Conservation (phyloP, 177 flowering plant species). For the Vitis hybrid region DNA sequence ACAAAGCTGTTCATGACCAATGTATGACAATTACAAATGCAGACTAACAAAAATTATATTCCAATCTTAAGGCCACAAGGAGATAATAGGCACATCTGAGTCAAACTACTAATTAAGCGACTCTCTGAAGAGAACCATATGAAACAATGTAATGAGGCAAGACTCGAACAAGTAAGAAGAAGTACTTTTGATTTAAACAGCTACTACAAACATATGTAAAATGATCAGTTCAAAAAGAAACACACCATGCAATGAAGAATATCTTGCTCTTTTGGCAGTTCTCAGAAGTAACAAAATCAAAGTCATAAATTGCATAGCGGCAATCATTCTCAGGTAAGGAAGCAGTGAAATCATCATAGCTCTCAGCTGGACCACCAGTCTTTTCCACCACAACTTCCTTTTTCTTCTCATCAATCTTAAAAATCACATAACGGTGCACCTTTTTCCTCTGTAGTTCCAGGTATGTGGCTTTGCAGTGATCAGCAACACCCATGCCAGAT, state of each 20-base stretch:
- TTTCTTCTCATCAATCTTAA: conserved; percentile 53
- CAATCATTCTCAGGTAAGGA: conserved; percentile 49
- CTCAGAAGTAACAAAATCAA: conserved; percentile 47
- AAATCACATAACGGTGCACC: conserved; percentile 41
- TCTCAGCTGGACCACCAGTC: conserved; percentile 47
- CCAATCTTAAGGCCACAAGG: too few relatives aligned
- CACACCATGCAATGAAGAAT: conserved; percentile 57
- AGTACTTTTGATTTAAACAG: not conserved
- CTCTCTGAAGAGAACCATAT: too few relatives aligned
- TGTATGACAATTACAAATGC: too few relatives aligned
- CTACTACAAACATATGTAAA: not conserved
- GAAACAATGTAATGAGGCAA: too few relatives aligned
- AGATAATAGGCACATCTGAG: too few relatives aligned
- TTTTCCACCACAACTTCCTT: conserved; percentile 52
- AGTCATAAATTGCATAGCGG: conserved; percentile 51
- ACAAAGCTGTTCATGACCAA: too few relatives aligned
- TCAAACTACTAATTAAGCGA: too few relatives aligned
- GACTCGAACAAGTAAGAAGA: too few relatives aligned
- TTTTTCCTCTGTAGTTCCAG: conserved; percentile 48
- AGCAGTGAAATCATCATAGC: conserved; percentile 43
- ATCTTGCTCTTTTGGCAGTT: conserved; percentile 59
- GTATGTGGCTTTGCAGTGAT: conserved; percentile 32
- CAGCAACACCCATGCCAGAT: conserved; percentile 50
- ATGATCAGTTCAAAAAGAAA: not conserved
- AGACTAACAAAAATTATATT: too few relatives aligned